These are phyloP conservation scores for Amphirosellinia nigrospora DNA, from an alignment of 495 filamentous ascomycete genomes.

Conservation along the genomic window DNA sequence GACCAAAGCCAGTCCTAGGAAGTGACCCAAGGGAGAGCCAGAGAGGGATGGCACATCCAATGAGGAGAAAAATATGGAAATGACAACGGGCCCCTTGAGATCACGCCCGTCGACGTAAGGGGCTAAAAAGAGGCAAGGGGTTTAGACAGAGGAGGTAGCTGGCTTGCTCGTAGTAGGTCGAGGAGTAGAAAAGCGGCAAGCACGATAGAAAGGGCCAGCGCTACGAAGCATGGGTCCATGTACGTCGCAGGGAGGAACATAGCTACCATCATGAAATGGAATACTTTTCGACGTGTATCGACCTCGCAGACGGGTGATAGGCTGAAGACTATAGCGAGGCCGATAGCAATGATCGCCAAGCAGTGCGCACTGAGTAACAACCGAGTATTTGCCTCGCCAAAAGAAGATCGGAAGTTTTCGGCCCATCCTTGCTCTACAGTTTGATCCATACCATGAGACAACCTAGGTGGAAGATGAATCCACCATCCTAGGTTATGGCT, in stretches of 20 bases:
- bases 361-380: slow-evolving; percentile 79
- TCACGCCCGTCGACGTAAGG: slow-evolving; percentile 96
- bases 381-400: slow-evolving; percentile 83
- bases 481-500: slow-evolving; percentile 71
- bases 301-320: slow-evolving; percentile 78
- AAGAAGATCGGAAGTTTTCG: slow-evolving; percentile 35
- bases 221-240: slow-evolving; percentile 82
- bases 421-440: slow-evolving; percentile 9
- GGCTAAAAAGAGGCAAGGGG: slow-evolving; percentile 84
- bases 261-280: slow-evolving; percentile 96
- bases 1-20: slow-evolving; percentile 54
- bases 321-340: slow-evolving; percentile 73
- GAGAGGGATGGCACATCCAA: slow-evolving; percentile 93
- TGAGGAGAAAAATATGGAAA: slow-evolving; percentile 95
- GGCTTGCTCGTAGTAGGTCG: slow-evolving; percentile 86
- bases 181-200: slow-evolving; percentile 84
- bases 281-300: slow-evolving; percentile 97
- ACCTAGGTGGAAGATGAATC: slow-evolving; percentile 72
- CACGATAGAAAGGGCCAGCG: slow-evolving; percentile 75
- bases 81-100: slow-evolving; percentile 89
- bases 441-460: slow-evolving; percentile 26
- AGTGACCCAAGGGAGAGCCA: slow-evolving; percentile 84
- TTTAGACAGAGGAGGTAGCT: slow-evolving; percentile 84
- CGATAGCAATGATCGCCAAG: slow-evolving; percentile 66
- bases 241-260: slow-evolving; percentile 90